Evolutionary conservation across 305 asterid species (phyloP), one percentile per base, ranked within the genome.

Genomic region (Fraxinus ornus): DNA sequence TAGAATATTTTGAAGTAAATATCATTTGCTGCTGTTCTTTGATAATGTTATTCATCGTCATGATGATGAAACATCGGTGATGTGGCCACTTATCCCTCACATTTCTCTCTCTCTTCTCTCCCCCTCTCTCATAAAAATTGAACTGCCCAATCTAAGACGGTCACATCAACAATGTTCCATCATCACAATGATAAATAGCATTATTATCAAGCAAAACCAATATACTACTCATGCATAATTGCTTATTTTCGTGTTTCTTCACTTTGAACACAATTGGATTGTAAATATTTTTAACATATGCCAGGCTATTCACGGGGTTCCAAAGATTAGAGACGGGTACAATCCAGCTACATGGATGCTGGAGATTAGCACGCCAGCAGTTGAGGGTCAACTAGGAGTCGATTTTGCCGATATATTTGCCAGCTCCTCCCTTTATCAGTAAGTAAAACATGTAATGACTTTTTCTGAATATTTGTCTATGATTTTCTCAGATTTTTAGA

Each of bases 341-440:
- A 89, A 89, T 78, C 92, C 93, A 62, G 90, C 94, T 8, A 91
- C 92, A 4, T 91, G 94, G 94, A 84, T 91, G 89, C 83, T 91
- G 77, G 92, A 91, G 8, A 57, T 91, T 37, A 86, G 80, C 86
- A 37, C 89, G 33, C 78, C 88, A 60, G 78, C 87, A 72, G 78
- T 87, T 28, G 94, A 90, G 82, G 74, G 66, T 64, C 87, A 83
- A 49, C 88, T 89, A 9, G 81, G 81, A 71, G 85, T 89, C 4
- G 91, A 89, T 78, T 89, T 86, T 84, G 88, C 92, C 0, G 91
- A 87, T 55, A 70, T 84, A 55, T 91, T 86, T 75, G 79, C 88
- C 39, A 80, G 79, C 13, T 91, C 94, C 39, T 36, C 88, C 72
- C 90, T 89, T 24, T 84, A 88, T 80, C 83, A 82, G 94, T 87